Evolutionary conservation across 169 alveolate genomes (phyloP), one percentile per base, ranked within the genome.

Genomic region (Babesia caballi): DNA sequence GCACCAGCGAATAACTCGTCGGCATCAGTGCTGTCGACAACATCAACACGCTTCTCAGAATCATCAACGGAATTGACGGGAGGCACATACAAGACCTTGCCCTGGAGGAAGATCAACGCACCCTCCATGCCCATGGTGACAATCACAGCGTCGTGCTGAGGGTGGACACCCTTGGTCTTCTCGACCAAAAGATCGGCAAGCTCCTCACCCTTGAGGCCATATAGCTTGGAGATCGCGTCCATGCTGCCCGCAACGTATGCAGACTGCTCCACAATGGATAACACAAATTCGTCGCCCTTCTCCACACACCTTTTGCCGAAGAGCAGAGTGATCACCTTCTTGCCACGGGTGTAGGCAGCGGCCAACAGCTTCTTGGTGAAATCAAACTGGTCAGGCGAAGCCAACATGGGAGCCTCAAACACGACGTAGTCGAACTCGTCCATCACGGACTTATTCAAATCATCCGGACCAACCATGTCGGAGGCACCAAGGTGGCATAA

Each of bases 1-100:
- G 70, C 7, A 8, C 70, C 70, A 28, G 70, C 70, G 25, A 60
- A 60, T 54, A 60, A 60, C 56, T 60, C 70, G n/a, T 56, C 70
- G 3, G 70, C 70, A 60, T 56, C 70, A n/a, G 56, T 60, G 44
- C 41, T 60, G 70, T 60, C 70, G 6, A 60, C 56, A 41, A 30
- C 70, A 25, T 25, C 30, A 12, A 38, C 44, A n/a, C n/a, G n/a
- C 28, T n/a, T 21, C 28, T n/a, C 56, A n/a, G n/a, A n/a, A n/a
- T n/a, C n/a, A n/a, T n/a, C n/a, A n/a, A n/a, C n/a, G 27, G 35
- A 6, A 1, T 32, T 32, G 19, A 36, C 8, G 0, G 73, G 42
- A 25, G 73, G 73, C n/a, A 63, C 61, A 11, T 0, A 4, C 21
- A 28, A 36, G 49, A 33, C 38, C 50, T 63, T 35, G 17, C 73